Evolutionary conservation across 495 filamentous ascomycete species (phyloP).

Genomic region (Tricharina praecox): DNA sequence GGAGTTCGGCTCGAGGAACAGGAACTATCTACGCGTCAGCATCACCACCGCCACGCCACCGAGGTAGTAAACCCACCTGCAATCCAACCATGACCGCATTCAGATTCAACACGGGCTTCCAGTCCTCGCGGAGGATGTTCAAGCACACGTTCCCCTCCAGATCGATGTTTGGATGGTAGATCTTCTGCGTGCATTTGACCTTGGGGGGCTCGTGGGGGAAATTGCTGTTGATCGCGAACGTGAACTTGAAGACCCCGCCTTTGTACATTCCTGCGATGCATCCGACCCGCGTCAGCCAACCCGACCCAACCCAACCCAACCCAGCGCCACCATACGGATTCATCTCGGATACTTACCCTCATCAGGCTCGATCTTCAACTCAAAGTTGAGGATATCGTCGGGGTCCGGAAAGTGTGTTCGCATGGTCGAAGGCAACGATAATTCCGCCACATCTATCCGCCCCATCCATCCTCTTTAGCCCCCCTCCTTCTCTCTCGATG

Average conservation of each 20-base stretch:
- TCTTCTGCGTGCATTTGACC: conserved; percentile 94
- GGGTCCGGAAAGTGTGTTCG: conserved; percentile 82
- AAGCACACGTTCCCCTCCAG: conserved; percentile 93
- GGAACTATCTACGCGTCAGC: conserved; percentile 46
- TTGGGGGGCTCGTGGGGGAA: conserved; percentile 97
- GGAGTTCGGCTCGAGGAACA: conserved; percentile 95
- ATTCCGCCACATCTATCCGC: conserved; percentile 73
- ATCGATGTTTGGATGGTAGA: conserved; percentile 98
- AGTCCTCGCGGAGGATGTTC: conserved; percentile 93
- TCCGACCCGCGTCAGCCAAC: background rate
- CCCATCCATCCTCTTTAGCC: no score
- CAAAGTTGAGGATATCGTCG: conserved; percentile 93
- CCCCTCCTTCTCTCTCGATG: no score
- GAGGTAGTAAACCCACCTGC: conserved; percentile 39
- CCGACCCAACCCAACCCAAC: no score
- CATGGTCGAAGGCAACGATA: conserved; percentile 82
- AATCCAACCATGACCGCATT: conserved; percentile 93
- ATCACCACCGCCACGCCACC: background rate
- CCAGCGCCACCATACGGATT: no score
- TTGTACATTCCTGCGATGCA: conserved; percentile 82
- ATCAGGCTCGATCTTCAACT: conserved; percentile 81
- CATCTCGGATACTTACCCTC: no score
- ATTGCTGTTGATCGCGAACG: conserved; percentile 77
- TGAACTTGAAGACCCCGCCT: conserved; percentile 74
- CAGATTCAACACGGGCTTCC: conserved; percentile 94